These are phyloP conservation scores for Abelmoschus esculentus DNA, from an alignment of 345 rosid species.

Conservation along the genomic window DNA sequence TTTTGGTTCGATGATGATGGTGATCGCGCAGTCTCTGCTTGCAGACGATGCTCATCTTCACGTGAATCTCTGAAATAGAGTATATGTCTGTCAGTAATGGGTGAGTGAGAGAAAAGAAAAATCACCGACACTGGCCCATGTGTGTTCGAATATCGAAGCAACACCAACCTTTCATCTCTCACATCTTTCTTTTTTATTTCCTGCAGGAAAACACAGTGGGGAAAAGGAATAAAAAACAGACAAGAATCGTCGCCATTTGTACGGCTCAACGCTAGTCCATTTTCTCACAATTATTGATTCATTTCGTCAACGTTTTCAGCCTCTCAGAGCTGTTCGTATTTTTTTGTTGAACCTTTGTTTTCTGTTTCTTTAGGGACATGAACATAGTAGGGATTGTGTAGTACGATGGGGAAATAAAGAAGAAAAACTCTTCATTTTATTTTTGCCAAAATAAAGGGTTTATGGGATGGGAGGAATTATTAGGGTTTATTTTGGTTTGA, in stretches of 20 bases:
- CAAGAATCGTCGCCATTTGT: neutral
- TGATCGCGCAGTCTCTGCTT: neutral
- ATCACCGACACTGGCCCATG: slow-evolving; percentile 16
- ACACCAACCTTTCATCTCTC: neutral
- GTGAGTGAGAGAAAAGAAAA: neutral
- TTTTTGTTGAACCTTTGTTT: no score
- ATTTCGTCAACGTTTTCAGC: neutral
- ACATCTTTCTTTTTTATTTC: no score
- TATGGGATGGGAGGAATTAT: no score
- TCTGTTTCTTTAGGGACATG: no score
- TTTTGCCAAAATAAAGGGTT: no score
- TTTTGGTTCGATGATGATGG: neutral
- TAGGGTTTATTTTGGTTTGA: no score
- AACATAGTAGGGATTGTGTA: no score
- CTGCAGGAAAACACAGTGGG: neutral
- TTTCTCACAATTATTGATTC: neutral
- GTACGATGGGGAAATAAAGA: no score
- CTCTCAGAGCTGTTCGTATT: neutral
- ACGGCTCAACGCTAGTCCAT: neutral
- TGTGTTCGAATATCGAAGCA: slow-evolving; percentile 12
- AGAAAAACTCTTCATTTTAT: no score
- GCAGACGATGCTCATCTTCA: neutral
- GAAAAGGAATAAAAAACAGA: neutral
- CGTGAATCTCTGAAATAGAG: neutral
- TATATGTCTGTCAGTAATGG: no score